Percentiles rank a stretch among this genome's conserved stretches.
phyloP scores from a whole-genome alignment of 257 asterid genomes.

The Schizonepeta tenuifolia region DNA sequence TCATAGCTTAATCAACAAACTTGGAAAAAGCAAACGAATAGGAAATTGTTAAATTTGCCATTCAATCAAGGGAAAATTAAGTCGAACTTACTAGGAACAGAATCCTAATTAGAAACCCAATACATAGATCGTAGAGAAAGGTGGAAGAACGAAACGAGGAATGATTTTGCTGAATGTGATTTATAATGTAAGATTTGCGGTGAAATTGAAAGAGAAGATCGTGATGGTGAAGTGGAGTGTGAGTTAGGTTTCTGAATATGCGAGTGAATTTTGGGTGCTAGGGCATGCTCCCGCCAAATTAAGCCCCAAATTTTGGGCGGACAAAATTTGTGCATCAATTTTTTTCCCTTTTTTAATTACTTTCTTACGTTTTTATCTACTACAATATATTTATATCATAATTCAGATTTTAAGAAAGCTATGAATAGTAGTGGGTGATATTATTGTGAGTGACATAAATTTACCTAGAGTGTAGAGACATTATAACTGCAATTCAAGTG shows the following conservation, averaged over 20 bases:
- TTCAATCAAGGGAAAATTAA: slow-evolving; percentile 6
- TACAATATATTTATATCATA: too few relatives aligned
- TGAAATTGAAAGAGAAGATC: slow-evolving; percentile 21
- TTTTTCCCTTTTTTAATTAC: too few relatives aligned
- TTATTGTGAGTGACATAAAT: too few relatives aligned
- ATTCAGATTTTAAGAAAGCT: too few relatives aligned
- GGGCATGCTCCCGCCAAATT: slow-evolving; percentile 59
- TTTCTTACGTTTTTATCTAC: too few relatives aligned
- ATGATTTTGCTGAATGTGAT: neutral
- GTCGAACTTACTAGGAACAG: slow-evolving; percentile 12
- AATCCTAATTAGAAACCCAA: slow-evolving; percentile 19
- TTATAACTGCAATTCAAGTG: too few relatives aligned
- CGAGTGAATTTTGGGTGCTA: slow-evolving; percentile 19
- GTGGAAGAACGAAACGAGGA: neutral
- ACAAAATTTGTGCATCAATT: neutral
- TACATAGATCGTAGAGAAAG: slow-evolving; percentile 25
- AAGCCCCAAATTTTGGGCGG: slow-evolving; percentile 22
- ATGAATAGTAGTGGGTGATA: too few relatives aligned
- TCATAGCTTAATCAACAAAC: slow-evolving; percentile 2
- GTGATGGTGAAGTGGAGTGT: slow-evolving; percentile 15
- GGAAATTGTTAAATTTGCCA: neutral
- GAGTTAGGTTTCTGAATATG: slow-evolving; percentile 7
- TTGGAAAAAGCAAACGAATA: neutral
- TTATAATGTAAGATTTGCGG: neutral
- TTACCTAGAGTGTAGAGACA: too few relatives aligned